These are phyloP conservation scores for Cryptosporidium bovis DNA, from an alignment of 169 alveolate genomes.

Conservation along the genomic window DNA sequence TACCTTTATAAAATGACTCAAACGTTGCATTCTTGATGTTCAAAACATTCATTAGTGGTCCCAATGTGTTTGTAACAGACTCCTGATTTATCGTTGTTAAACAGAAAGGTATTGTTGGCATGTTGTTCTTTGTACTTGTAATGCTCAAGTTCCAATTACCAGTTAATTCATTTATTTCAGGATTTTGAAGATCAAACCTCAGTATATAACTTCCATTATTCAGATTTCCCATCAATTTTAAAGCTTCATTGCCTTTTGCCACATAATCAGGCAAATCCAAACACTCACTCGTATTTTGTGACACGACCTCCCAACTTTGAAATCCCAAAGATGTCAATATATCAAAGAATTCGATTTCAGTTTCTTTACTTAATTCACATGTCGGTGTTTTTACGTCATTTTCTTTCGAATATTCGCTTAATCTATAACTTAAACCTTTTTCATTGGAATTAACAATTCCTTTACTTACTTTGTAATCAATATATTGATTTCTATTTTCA, in stretches of 20 bases:
- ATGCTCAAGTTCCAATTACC: conserved; percentile 71
- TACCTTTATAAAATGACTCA: conserved; percentile 27
- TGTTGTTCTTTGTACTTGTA: conserved; percentile 63
- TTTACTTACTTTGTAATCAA: conserved; percentile 3
- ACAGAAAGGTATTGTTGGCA: conserved; percentile 67
- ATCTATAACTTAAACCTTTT: background rate
- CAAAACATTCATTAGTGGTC: conserved; percentile 21
- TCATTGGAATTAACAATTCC: conserved; percentile 23
- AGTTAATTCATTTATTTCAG: background rate
- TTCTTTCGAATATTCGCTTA: background rate
- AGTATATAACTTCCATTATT: conserved; percentile 47
- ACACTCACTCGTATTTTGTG: conserved; percentile 52
- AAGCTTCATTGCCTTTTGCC: conserved; percentile 7
- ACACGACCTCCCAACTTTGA: conserved; percentile 38
- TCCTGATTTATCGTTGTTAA: conserved; percentile 16
- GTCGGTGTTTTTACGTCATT: background rate
- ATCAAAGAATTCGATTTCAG: conserved; percentile 24
- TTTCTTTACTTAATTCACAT: conserved; percentile 17
- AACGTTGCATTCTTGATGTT: conserved; percentile 11
- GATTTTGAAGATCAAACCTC: conserved; percentile 53
- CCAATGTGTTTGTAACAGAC: conserved; percentile 27
- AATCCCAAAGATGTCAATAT: conserved; percentile 61
- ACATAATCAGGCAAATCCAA: conserved; percentile 37
- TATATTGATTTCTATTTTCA: background rate
- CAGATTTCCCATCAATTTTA: conserved; percentile 44